Evolutionary conservation across 768 basidiomycete species (phyloP).

Genomic region (Lenzites betulinus): DNA sequence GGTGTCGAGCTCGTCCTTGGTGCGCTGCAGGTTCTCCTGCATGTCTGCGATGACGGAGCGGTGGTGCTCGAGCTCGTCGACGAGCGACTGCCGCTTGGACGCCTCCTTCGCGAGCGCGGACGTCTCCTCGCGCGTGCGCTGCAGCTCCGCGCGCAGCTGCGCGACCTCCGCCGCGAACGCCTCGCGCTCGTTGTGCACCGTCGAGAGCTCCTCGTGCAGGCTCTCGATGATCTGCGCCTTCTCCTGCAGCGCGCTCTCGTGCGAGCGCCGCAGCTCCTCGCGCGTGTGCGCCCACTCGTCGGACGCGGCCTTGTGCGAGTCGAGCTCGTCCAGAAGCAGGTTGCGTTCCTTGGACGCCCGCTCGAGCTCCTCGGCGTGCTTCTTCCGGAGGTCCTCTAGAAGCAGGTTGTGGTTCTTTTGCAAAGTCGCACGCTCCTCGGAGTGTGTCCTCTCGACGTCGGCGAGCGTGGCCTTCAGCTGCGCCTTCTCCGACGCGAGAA

Average conservation of each 20-base stretch:
- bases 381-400: slow-evolving; percentile 20
- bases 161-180: slow-evolving; percentile 46
- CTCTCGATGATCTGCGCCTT: slow-evolving; percentile 48
- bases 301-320: slow-evolving; percentile 49
- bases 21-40: slow-evolving; percentile 75
- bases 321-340: slow-evolving; percentile 52
- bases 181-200: slow-evolving; percentile 41
- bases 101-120: slow-evolving; percentile 67
- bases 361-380: slow-evolving; percentile 36
- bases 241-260: slow-evolving; percentile 49
- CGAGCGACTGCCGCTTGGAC: slow-evolving; percentile 73
- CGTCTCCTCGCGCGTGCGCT: slow-evolving; percentile 58
- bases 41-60: slow-evolving; percentile 74
- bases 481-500: slow-evolving; percentile 49
- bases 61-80: slow-evolving; percentile 75
- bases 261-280: slow-evolving; percentile 33
- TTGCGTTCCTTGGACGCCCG: slow-evolving; percentile 39
- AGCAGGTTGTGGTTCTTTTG: slow-evolving; percentile 38
- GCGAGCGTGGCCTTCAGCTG: slow-evolving; percentile 41
- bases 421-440: slow-evolving; percentile 47
- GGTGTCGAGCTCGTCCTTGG: slow-evolving; percentile 80
- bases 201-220: slow-evolving; percentile 53
- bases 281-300: slow-evolving; percentile 42
- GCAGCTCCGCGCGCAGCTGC: slow-evolving; percentile 59
- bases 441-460: slow-evolving; percentile 52